phyloP scores from a whole-genome alignment of 2,329 filamentous ascomycete genomes.

The Dryadomyces sulphureus region DNA sequence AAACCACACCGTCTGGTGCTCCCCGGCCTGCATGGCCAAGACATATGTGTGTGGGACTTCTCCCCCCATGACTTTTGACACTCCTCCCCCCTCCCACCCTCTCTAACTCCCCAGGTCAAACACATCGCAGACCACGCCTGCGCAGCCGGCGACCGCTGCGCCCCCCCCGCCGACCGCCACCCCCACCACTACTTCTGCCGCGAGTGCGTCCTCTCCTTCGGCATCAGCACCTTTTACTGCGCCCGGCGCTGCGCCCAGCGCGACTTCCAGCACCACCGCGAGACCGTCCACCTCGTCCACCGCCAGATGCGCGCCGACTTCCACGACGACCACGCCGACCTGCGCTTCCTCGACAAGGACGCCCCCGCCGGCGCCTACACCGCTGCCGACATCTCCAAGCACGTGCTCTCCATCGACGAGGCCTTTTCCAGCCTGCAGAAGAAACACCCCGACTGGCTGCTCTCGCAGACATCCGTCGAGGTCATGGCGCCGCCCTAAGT shows the following conservation, averaged over 20 bases:
- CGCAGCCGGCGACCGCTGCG: conserved; percentile 8
- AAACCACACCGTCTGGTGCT: conserved; percentile 11
- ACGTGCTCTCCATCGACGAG: conserved; percentile 9
- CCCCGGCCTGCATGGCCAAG: conserved; percentile 7
- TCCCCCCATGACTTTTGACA: background rate
- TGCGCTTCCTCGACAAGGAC: conserved; percentile 3
- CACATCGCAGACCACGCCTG: conserved; percentile 8
- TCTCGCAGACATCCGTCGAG: conserved; percentile 1
- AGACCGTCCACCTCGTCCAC: conserved; percentile 16
- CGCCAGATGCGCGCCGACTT: conserved; percentile 10
- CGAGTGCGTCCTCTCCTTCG: conserved; percentile 17
- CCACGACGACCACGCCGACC: conserved; percentile 9
- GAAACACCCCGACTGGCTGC: conserved; percentile 12
- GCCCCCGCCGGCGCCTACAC: conserved; percentile 5
- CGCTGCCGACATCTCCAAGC: conserved; percentile 10
- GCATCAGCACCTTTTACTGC: conserved; percentile 17
- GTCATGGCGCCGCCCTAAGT: background rate
- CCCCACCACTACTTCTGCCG: conserved; percentile 14
- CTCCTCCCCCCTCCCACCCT: background rate
- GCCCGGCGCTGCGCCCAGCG: conserved; percentile 16
- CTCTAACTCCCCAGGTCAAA: background rate
- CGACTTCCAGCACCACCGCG: conserved; percentile 19
- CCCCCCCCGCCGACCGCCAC: background rate
- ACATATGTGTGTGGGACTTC: conserved; percentile 1
- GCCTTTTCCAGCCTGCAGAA: conserved; percentile 9